phyloP scores from a whole-genome alignment of 2,329 filamentous ascomycete species.

The Monosporascus ibericus region DNA sequence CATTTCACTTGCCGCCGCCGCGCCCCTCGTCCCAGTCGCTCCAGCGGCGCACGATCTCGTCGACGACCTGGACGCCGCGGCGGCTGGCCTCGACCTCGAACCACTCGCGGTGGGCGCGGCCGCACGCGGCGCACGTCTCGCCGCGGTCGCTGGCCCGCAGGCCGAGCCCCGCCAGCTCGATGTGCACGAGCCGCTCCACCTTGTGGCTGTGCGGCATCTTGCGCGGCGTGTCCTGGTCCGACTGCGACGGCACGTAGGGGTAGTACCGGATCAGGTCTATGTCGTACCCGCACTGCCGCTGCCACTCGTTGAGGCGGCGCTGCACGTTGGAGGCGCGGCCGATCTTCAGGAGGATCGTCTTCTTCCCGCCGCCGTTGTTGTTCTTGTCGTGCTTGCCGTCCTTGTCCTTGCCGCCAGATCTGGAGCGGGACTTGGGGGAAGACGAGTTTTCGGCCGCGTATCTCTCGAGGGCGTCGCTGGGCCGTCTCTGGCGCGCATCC shows the following conservation, averaged over 20 bases:
- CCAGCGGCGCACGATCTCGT: constrained; percentile 75
- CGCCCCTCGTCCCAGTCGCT: constrained; percentile 68
- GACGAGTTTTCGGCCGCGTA: constrained; percentile 30
- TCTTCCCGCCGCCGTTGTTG: constrained; percentile 27
- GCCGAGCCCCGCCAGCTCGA: constrained; percentile 69
- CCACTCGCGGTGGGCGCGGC: constrained; percentile 87
- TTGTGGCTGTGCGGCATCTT: constrained; percentile 83
- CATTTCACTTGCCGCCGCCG: too few relatives aligned
- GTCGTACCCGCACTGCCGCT: constrained; percentile 83
- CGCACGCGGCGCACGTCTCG: constrained; percentile 65
- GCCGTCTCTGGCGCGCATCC: constrained; percentile 34
- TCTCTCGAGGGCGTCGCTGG: constrained; percentile 49
- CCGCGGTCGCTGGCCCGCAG: constrained; percentile 44
- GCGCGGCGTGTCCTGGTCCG: constrained; percentile 34
- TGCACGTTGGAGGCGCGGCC: constrained; percentile 76
- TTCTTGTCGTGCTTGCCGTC: constrained; percentile 13
- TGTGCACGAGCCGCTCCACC: constrained; percentile 83
- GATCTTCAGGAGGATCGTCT: constrained; percentile 64
- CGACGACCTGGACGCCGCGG: constrained; percentile 60
- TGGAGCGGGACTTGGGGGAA: neutral
- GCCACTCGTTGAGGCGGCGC: constrained; percentile 87
- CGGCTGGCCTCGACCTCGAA: constrained; percentile 79
- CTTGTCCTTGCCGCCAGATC: constrained; percentile 15
- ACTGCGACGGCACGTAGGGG: constrained; percentile 57
- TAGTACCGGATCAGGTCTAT: constrained; percentile 88